phyloP scores from a whole-genome alignment of 805 yeast genomes.

The Yamadazyma laniorum region DNA sequence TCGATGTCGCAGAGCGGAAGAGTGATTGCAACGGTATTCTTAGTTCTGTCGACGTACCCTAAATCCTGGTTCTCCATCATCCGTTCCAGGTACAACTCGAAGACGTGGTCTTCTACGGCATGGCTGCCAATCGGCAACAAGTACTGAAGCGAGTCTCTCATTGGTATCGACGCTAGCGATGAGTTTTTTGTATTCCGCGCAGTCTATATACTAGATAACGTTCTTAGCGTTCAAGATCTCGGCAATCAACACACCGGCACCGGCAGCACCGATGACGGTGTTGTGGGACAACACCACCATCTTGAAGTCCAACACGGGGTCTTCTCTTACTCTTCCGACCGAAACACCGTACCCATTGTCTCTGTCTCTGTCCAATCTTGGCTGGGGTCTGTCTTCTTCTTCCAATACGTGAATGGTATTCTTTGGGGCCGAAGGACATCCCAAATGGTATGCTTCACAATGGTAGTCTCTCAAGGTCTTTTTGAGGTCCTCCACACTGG shows the following conservation, averaged over 20 bases:
- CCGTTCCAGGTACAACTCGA: conserved; percentile 28
- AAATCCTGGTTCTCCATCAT: conserved; percentile 27
- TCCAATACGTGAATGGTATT: conserved; percentile 90
- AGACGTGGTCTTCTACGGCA: conserved; percentile 25
- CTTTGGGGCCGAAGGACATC: conserved; percentile 91
- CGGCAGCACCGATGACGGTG: conserved; percentile 98
- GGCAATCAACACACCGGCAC: conserved; percentile 94
- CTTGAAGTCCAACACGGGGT: conserved; percentile 89
- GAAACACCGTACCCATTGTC: conserved; percentile 92
- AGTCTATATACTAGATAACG: conserved; percentile 62
- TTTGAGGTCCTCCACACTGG: conserved; percentile 79
- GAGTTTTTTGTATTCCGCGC: too few relatives aligned
- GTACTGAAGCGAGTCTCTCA: too few relatives aligned
- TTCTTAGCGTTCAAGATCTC: conserved; percentile 80
- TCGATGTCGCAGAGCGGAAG: conserved; percentile 23
- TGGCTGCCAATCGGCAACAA: conserved; percentile 8
- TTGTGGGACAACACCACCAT: conserved; percentile 98
- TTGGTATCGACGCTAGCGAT: too few relatives aligned
- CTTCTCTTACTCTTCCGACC: conserved; percentile 92
- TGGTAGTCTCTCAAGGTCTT: conserved; percentile 65
- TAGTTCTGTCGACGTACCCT: conserved; percentile 35
- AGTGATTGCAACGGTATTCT: conserved; percentile 20
- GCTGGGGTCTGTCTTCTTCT: conserved; percentile 93
- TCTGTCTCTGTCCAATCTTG: conserved; percentile 93
- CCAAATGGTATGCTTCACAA: conserved; percentile 77